Percentiles rank a stretch among this genome's conserved stretches.
Conservation (phyloP, 139 green algal genomes). For the Ettlia oleoabundans region DNA sequence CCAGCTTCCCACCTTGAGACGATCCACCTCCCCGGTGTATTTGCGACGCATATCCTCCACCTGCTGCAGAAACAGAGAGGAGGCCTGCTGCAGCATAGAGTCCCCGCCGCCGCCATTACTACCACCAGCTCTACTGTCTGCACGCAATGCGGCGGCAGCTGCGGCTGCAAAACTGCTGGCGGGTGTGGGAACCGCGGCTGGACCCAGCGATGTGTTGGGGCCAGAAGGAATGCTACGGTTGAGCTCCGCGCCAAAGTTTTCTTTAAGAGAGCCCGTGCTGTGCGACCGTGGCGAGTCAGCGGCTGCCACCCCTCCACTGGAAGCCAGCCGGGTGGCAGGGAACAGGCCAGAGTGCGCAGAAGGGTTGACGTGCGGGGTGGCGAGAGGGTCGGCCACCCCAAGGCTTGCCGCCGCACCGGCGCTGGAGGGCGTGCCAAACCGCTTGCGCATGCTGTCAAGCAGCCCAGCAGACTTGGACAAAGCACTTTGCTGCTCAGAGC, state of each 20-base stretch:
- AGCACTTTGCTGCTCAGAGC: conserved; percentile 9
- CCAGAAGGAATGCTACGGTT: neutral
- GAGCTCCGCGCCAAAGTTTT: neutral
- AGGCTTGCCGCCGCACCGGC: neutral
- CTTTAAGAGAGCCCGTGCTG: neutral
- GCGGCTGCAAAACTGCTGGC: too few species aligned
- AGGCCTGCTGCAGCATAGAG: conserved; percentile 50
- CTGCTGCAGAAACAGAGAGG: conserved; percentile 47
- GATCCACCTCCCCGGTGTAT: conserved; percentile 51
- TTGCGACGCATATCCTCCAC: conserved; percentile 47
- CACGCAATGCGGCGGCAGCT: neutral
- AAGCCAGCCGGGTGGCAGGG: neutral
- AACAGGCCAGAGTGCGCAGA: neutral
- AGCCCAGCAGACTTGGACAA: conserved; percentile 9
- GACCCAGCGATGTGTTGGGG: neutral
- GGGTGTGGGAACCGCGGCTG: neutral
- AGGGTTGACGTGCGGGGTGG: neutral
- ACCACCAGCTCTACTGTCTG: neutral
- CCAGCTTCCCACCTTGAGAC: too few species aligned
- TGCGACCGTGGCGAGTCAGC: neutral
- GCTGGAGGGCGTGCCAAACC: conserved; percentile 19
- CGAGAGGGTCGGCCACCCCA: too few species aligned
- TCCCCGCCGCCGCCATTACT: neutral
- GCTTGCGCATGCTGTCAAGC: conserved; percentile 37
- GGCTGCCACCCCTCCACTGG: neutral